Evolutionary conservation across 257 asterid genomes (phyloP), one percentile per base, ranked within the genome.

Genomic region (Solanum ossicruentum): DNA sequence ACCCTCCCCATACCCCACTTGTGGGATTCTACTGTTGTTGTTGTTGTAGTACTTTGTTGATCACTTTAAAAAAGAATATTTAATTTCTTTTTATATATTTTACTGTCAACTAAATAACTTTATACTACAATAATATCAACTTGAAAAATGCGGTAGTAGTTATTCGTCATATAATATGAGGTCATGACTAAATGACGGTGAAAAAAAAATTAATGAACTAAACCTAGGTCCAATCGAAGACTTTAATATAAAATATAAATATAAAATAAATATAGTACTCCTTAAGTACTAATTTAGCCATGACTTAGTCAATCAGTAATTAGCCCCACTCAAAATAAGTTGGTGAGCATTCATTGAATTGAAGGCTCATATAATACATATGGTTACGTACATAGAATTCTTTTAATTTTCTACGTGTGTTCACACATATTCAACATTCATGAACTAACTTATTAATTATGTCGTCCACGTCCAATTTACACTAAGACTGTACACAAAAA

Each of bases 261-360:
- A 36, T 36, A 36, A 36, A 51, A 10, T 1, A 49, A 10, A 49
- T 49, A 49, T 49, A 49, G 54, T 49, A 49, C 54, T 49, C 41
- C 7, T 36, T 36, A 36, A 36, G 41, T 36, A 36, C 41, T 36
- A 36, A 36, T 36, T 36, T 36, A 36, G 41, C 6, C 82, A 75
- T 13, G 60, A 75, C 49, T 28, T 10, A 18, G 78, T 70, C 78
- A 70, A 13, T 45, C 4, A 18, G 32, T 16, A 5, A 54, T 58
- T 20, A 58, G 66, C 28, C 23, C 78, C 78, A 39, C 52, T 17
- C 3, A 69, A 8, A 69, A 36, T 39, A 4, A 82, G 87, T 80
- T 45, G 88, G 78, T 85, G 82, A 55, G 72, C 83, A 56, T 84
- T 86, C 87, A 81, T 86, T 86, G 78, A 70, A 70, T 86, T 84